Evolutionary conservation across 2,329 filamentous ascomycete genomes (phyloP), one percentile per base, ranked within the genome.

Genomic region (Botrytis pseudocinerea): DNA sequence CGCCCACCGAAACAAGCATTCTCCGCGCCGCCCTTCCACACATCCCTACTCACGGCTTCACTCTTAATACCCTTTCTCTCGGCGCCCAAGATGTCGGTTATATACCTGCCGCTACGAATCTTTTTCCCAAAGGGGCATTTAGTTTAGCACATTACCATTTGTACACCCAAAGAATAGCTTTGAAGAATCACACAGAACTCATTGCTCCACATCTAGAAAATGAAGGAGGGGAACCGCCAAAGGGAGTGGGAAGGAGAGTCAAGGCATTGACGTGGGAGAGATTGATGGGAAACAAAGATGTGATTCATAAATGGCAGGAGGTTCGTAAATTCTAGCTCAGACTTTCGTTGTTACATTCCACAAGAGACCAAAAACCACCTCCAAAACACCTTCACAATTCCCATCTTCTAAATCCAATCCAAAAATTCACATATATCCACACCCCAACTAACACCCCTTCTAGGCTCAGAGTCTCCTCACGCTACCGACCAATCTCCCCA

Each of bases 41-140:
- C 81, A 90, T 98, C 16, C 94, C 94, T 28, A 82, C 87, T 69
- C 88, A 94, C 81, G 96, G 96, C 81, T 99, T 98, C 86, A 93
- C 93, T 0, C 84, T 86, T 66, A 86, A 88, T 32, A 86, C 95
- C 0, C 87, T 99, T 16, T 88, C 89, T 61, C 87, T 92, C 35
- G 96, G 95, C 75, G 93, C 93, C 74, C 90, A 90, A 79, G 94
- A 97, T 79, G 90, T 91, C 28, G 94, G 95, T 62, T 97, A 95
- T 81, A 90, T 94, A 70, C 93, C 96, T 80, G 94, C 95, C 73
- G 95, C 93, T 74, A 90, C 93, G 16, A 95, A 94, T 79, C 85
- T 98, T 32, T 90, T 99, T 72, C 90, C 93, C 1, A 87, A 91
- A 60, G 93, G 93, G 12, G 88, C 91, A 35, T 97, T 97, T 83